Evolutionary conservation across 2,329 filamentous ascomycete species (phyloP).

Genomic region (Cladorrhinum sp.): DNA sequence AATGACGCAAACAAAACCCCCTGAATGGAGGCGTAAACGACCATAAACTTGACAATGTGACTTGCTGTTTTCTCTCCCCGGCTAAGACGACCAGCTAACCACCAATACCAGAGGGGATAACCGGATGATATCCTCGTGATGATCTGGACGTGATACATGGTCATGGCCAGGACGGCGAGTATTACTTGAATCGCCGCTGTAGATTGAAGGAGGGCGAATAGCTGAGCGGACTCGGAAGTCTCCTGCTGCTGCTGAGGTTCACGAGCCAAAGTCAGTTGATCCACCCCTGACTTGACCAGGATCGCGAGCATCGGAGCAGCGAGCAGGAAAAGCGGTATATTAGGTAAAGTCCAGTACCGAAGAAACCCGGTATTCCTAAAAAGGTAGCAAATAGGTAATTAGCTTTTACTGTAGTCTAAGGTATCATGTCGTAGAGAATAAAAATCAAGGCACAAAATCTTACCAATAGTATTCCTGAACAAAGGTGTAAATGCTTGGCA

Average conservation of each 20-base stretch:
- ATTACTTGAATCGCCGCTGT: constrained; percentile 72
- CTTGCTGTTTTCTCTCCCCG: constrained; percentile 31
- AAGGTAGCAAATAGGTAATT: not conserved
- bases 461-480: constrained; percentile 92
- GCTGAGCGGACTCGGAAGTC: constrained; percentile 15
- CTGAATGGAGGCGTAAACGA: constrained; percentile 81
- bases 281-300: constrained; percentile 59
- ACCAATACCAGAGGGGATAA: constrained; percentile 87
- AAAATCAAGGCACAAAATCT: constrained; percentile 35
- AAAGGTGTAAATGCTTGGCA: constrained; percentile 88
- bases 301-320: constrained; percentile 74
- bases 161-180: constrained; percentile 68
- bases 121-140: constrained; percentile 85
- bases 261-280: constrained; percentile 20
- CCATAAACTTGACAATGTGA: constrained; percentile 61
- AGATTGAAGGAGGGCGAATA: constrained; percentile 42
- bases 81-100: constrained; percentile 56
- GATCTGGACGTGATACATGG: constrained; percentile 89
- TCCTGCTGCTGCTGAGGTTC: constrained; percentile 2
- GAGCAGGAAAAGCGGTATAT: constrained; percentile 83
- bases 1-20: constrained; percentile 84
- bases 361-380: constrained; percentile 82
- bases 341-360: constrained; percentile 83
- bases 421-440: not conserved
- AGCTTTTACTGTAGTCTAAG: not conserved